Percentiles rank a stretch among this genome's conserved stretches.
phyloP scores from a whole-genome alignment of 441 rosid genomes.

The Populus tomentosa region DNA sequence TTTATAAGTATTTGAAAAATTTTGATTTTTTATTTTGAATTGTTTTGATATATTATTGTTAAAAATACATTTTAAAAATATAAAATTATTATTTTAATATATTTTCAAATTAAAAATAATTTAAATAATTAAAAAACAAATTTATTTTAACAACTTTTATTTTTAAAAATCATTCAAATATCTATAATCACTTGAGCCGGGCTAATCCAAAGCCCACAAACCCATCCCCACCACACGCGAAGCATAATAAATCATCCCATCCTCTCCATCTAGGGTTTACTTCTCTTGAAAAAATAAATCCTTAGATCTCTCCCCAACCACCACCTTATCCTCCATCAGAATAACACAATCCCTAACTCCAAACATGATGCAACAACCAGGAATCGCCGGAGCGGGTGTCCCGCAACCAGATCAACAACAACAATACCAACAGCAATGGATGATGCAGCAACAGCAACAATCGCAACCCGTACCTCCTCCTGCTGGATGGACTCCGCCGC shows the following conservation, averaged over 20 bases:
- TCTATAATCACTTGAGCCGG: neutral
- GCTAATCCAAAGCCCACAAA: neutral
- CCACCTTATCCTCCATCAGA: slow-evolving; percentile 3
- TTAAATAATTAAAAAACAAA: no score
- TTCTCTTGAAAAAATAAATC: neutral
- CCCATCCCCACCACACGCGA: neutral
- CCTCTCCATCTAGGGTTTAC: neutral
- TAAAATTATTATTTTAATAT: no score
- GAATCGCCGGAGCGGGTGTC: slow-evolving; percentile 47
- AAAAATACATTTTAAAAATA: no score
- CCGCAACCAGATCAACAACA: slow-evolving; percentile 42
- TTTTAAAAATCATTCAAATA: no score
- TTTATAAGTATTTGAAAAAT: no score
- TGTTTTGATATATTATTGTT: no score
- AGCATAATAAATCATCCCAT: neutral
- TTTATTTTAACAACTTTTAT: no score
- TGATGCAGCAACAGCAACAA: slow-evolving; percentile 53
- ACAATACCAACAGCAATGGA: slow-evolving; percentile 51
- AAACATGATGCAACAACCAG: slow-evolving; percentile 83
- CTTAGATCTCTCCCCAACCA: slow-evolving; percentile 17
- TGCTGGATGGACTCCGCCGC: slow-evolving; percentile 64
- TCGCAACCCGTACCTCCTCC: slow-evolving; percentile 57
- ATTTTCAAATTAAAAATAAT: no score
- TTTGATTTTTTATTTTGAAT: no score
- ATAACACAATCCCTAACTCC: neutral